A percentile compares a stretch with the other conserved stretches of the same genome.
Evolutionary conservation across 352 stramenopile species (phyloP).

Genomic region (Peronosclerospora sorghi): DNA sequence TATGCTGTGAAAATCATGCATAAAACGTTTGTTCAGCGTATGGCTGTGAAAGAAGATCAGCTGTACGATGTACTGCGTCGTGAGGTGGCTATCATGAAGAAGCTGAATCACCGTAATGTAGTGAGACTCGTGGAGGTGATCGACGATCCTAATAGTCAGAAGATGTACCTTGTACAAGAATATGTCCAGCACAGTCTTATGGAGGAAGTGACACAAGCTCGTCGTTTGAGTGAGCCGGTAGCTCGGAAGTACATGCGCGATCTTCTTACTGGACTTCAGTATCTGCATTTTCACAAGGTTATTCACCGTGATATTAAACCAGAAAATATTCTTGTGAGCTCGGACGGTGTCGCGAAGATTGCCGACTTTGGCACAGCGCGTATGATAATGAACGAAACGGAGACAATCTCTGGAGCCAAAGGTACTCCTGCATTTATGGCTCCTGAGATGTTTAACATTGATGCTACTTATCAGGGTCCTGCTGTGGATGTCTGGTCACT

Average conservation of each 20-base stretch:
- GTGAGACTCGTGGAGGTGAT: slow-evolving; percentile 92
- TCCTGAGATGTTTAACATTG: slow-evolving; percentile 86
- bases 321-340: slow-evolving; percentile 79
- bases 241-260: slow-evolving; percentile 85
- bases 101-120: slow-evolving; percentile 89
- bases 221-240: slow-evolving; percentile 51
- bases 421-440: slow-evolving; percentile 87
- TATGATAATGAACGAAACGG: slow-evolving; percentile 86
- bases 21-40: slow-evolving; percentile 84
- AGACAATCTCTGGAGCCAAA: slow-evolving; percentile 77
- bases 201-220: slow-evolving; percentile 70
- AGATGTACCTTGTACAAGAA: slow-evolving; percentile 93
- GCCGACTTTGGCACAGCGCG: slow-evolving; percentile 84
- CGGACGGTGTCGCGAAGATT: slow-evolving; percentile 81
- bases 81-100: slow-evolving; percentile 95
- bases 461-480: slow-evolving; percentile 78
- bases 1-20: slow-evolving; percentile 87
- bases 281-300: slow-evolving; percentile 90
- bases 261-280: slow-evolving; percentile 82
- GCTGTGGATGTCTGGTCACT: slow-evolving; percentile 85
- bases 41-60: slow-evolving; percentile 79
- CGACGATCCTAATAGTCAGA: slow-evolving; percentile 88
- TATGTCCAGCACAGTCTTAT: slow-evolving; percentile 90
- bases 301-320: slow-evolving; percentile 90
- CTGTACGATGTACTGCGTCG: slow-evolving; percentile 71